These are phyloP conservation scores for Buxus sempervirens DNA, from an alignment of 164 flowering plant species.

Conservation along the genomic window DNA sequence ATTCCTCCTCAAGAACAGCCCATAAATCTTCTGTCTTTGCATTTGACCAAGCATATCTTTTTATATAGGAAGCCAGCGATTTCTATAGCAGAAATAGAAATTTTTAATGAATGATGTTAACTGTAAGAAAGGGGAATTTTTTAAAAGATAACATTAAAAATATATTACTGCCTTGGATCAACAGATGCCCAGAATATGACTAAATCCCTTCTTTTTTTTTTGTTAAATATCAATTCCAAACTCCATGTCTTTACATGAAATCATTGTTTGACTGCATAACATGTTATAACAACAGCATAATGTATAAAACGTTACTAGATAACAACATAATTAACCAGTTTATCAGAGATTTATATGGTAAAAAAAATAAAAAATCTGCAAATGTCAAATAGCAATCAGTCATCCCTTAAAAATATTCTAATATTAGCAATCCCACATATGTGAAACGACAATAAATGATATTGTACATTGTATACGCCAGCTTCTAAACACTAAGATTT, in stretches of 20 bases:
- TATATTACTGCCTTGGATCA: background rate
- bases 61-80: conserved; percentile 28
- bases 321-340: background rate
- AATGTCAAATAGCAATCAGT: background rate
- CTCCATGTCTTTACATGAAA: background rate
- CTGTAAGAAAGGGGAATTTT: background rate
- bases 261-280: background rate
- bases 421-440: background rate
- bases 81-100: conserved; percentile 14
- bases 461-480: no score
- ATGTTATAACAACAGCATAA: background rate
- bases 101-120: background rate
- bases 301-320: background rate
- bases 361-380: background rate
- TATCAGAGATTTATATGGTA: background rate
- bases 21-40: conserved; percentile 37
- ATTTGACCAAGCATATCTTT: conserved; percentile 30
- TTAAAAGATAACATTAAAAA: background rate
- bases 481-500: no score
- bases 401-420: background rate
- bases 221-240: no score
- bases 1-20: conserved; percentile 30
- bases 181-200: background rate
- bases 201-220: no score
- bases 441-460: background rate